These are phyloP conservation scores for Hymenoscyphus albidus DNA, from an alignment of 2,329 filamentous ascomycete species.

Conservation along the genomic window DNA sequence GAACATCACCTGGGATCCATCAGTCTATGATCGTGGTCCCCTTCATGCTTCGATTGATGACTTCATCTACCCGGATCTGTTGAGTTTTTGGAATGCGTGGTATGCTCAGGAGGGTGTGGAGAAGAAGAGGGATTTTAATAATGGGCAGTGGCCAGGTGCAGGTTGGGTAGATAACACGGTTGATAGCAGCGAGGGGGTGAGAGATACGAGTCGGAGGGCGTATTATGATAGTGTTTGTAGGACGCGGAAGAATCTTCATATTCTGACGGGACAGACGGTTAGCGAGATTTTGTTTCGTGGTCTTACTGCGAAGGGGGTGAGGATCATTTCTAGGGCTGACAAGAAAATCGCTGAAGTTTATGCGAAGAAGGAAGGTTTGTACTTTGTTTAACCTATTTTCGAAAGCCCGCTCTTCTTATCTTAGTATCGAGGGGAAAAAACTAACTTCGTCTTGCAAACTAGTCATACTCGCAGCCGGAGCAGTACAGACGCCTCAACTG, in stretches of 20 bases:
- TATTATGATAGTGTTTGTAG: slow-evolving; percentile 4
- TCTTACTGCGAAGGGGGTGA: background rate
- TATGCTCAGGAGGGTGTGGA: background rate
- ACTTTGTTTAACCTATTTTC: background rate
- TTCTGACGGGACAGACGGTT: slow-evolving; percentile 3
- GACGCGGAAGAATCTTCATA: slow-evolving; percentile 7
- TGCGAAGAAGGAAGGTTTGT: slow-evolving; percentile 6
- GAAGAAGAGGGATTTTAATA: background rate
- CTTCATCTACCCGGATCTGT: background rate
- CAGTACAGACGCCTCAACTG: slow-evolving; percentile 30
- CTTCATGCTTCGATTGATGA: slow-evolving; percentile 1
- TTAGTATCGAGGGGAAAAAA: background rate
- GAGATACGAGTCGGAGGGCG: background rate
- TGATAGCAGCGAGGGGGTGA: background rate
- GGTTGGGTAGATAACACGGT: background rate
- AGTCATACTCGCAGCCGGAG: slow-evolving; percentile 29
- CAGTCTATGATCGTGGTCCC: slow-evolving; percentile 12
- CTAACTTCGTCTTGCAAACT: slow-evolving; percentile 1
- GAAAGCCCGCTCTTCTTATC: background rate
- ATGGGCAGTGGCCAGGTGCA: background rate
- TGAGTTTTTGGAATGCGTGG: background rate
- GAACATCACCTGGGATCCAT: slow-evolving; percentile 13
- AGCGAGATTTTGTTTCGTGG: slow-evolving; percentile 5
- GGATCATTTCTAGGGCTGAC: background rate
- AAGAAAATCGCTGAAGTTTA: background rate